These are phyloP conservation scores for Cladorrhinum sp. DNA, from an alignment of 2,329 filamentous ascomycete genomes.

Conservation along the genomic window DNA sequence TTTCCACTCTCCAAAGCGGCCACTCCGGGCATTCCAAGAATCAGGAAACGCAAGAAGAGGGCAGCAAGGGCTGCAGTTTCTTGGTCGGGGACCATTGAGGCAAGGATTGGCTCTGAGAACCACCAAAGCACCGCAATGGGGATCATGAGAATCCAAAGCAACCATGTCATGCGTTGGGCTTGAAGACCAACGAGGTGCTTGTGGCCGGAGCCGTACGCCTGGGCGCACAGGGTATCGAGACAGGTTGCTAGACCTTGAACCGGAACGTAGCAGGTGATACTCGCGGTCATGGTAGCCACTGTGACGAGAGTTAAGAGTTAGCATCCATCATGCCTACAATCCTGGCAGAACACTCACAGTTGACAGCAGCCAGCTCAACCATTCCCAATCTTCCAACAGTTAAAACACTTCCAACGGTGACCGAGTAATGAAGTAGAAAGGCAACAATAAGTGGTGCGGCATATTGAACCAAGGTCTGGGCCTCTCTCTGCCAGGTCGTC, in stretches of 20 bases:
- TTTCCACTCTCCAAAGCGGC: slow-evolving; percentile 75
- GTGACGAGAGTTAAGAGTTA: not conserved
- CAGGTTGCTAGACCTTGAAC: slow-evolving; percentile 86
- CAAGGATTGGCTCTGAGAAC: slow-evolving; percentile 61
- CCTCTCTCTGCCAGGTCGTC: slow-evolving; percentile 61
- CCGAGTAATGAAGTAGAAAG: slow-evolving; percentile 60
- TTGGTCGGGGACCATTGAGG: slow-evolving; percentile 64
- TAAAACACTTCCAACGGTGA: slow-evolving; percentile 60
- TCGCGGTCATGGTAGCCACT: slow-evolving; percentile 73
- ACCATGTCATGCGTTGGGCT: slow-evolving; percentile 75
- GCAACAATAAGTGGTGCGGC: slow-evolving; percentile 55
- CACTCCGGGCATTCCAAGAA: slow-evolving; percentile 71
- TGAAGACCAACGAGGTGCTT: slow-evolving; percentile 85
- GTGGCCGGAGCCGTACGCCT: slow-evolving; percentile 88
- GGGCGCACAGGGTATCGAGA: slow-evolving; percentile 87
- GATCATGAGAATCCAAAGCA: slow-evolving; percentile 68
- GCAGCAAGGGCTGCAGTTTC: slow-evolving; percentile 70
- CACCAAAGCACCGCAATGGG: slow-evolving; percentile 70
- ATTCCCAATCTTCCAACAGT: slow-evolving; percentile 60
- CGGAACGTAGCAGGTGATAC: slow-evolving; percentile 72
- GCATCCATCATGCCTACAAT: not conserved
- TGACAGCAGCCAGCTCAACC: slow-evolving; percentile 57
- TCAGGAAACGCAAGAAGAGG: slow-evolving; percentile 68
- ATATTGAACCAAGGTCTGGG: slow-evolving; percentile 59
- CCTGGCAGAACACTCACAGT: slow-evolving; percentile 24